Base-by-base conservation (phyloP, 2,329 filamentous ascomycete genomes). In the Cladophialophora yegresii region DNA sequence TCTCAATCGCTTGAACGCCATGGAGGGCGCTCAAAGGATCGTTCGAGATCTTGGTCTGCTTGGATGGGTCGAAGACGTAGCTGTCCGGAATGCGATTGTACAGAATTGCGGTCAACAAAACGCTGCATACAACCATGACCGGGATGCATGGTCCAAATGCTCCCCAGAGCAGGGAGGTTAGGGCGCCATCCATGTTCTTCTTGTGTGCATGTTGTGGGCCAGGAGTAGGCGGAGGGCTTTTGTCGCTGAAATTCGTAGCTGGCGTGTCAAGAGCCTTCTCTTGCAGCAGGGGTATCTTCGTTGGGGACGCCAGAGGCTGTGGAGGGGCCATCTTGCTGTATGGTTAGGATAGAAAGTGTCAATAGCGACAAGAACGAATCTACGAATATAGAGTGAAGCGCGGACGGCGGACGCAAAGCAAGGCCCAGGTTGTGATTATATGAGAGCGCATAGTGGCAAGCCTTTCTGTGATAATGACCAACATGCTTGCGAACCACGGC, bases 61-160 rank as follows among this genome's bases (percentile, higher is more conserved):
- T 40, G 3, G 30, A 16, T 22, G 61, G 54, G 16, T 47, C 50
- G 49, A 57, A 67, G 43, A 65, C 65, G n/a, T 53, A 54, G 26
- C 57, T 54, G 5, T 45, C 45, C 26, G 63, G 49, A 26, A 67
- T 64, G 40, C 63, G 65, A 40, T 67, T 47, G 30, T 62, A 49
- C 45, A 67, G 55, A 30, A 67, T 56, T 47, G 59, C 28, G 16
- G 63, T 66, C 43, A 67, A 56, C 23, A 67, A 55, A 9, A 66
- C 50, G 22, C 50, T 54, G 36, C 45, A 43, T 20, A 67, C 64
- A 12, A 66, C 22, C 47, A 59, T 45, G n/a, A 67, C 64, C 16
- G 65, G 65, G 9, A 67, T 51, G 45, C 65, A 67, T 30, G 65
- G 65, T 22, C 61, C 63, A 58, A 66, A 62, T 28, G 65, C 65